These are phyloP conservation scores for bread wheat (Triticum aestivum) DNA, from an alignment of 176 grass and related monocot genomes.

Conservation along the genomic window DNA sequence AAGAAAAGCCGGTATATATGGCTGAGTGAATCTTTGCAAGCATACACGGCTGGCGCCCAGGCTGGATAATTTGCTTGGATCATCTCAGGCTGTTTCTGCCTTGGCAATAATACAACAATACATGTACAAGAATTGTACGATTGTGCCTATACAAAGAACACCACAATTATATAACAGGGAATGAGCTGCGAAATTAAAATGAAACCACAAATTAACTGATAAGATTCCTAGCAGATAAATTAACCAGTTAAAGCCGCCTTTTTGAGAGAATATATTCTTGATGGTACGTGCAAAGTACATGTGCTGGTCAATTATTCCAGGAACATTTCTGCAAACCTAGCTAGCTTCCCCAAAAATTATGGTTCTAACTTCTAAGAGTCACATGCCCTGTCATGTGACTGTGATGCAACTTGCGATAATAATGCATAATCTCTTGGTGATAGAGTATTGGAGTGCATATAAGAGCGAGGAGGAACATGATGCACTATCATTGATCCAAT, in stretches of 20 bases:
- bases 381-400: slow-evolving; percentile 30
- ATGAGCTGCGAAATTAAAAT: not conserved
- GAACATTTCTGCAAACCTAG: not conserved
- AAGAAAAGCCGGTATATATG: not conserved
- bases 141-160: not conserved
- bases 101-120: not conserved
- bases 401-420: slow-evolving; percentile 29
- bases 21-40: not conserved
- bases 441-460: not conserved
- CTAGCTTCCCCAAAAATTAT: slow-evolving; percentile 3
- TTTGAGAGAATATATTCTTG: not conserved
- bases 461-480: slow-evolving; percentile 24
- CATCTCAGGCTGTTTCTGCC: not conserved
- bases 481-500: not conserved
- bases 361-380: not conserved
- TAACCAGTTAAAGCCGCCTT: not conserved
- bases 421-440: not conserved
- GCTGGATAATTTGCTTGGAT: slow-evolving; percentile 14
- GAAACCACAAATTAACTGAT: not conserved
- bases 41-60: slow-evolving; percentile 26
- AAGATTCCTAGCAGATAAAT: not conserved
- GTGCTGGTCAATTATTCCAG: slow-evolving; percentile 25
- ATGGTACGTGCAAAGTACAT: slow-evolving; percentile 21
- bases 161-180: not conserved
- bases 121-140: slow-evolving; percentile 8